Evolutionary conservation across 75 land plant species (phyloP).

Genomic region (Selaginella moellendorffii): DNA sequence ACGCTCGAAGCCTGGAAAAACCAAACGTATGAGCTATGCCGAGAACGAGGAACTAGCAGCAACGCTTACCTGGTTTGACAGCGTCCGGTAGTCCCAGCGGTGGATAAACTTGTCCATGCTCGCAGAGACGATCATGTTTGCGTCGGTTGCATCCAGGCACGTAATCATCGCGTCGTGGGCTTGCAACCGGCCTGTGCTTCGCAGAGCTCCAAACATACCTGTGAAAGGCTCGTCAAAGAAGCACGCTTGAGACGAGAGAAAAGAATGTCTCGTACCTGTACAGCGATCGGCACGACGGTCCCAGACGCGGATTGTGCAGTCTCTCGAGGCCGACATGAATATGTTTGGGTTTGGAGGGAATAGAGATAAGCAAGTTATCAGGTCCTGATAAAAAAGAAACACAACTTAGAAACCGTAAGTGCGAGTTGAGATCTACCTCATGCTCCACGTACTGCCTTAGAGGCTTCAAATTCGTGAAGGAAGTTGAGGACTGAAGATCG

Average conservation of each 20-base stretch:
- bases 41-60: not conserved
- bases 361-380: constrained; percentile 19
- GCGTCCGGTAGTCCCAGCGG: constrained; percentile 20
- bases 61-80: constrained; percentile 17
- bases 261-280: constrained; percentile 14
- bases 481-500: constrained; percentile 13
- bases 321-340: constrained; percentile 22
- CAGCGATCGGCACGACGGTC: constrained; percentile 21
- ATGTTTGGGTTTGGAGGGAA: constrained; percentile 21
- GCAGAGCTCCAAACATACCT: constrained; percentile 21
- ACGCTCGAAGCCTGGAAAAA: constrained; percentile 12
- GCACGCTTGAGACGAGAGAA: not conserved
- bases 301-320: constrained; percentile 21
- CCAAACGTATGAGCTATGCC: not conserved
- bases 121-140: constrained; percentile 17
- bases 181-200: constrained; percentile 15
- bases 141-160: constrained; percentile 19
- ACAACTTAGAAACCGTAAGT: not conserved
- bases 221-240: not conserved
- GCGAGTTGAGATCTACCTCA: not conserved
- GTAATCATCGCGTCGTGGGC: constrained; percentile 23
- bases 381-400: constrained; percentile 9
- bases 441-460: constrained; percentile 1
- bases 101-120: constrained; percentile 17
- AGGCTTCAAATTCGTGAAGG: constrained; percentile 8